Conservation (phyloP, 2,329 filamentous ascomycete species). For the Blastomyces parvus region DNA sequence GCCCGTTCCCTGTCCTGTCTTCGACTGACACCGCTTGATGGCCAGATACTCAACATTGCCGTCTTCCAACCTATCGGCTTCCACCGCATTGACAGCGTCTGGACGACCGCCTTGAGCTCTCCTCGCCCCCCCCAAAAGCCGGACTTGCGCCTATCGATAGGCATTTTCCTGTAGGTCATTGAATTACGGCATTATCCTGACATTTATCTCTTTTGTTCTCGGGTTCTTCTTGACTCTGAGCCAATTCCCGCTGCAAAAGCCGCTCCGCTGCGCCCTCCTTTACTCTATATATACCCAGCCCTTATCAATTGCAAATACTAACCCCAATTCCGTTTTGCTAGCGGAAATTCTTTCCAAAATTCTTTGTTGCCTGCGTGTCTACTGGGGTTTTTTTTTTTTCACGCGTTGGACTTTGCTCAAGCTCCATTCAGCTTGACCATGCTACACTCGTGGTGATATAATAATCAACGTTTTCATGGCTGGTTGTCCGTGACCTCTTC, state of each 20-base stretch:
- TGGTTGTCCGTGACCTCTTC: background rate
- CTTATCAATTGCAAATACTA: background rate
- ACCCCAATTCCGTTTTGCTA: background rate
- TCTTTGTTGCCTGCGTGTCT: background rate
- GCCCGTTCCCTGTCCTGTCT: background rate
- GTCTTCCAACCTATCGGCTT: conserved; percentile 6
- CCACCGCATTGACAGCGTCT: conserved; percentile 3
- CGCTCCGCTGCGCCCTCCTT: background rate
- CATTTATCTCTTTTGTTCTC: background rate
- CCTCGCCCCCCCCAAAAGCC: background rate
- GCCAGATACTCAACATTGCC: background rate
- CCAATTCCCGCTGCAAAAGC: background rate
- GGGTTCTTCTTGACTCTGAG: background rate
- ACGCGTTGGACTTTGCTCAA: background rate
- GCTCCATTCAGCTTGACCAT: background rate
- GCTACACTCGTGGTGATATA: background rate
- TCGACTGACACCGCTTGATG: conserved; percentile 5
- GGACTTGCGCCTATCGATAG: background rate
- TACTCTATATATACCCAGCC: background rate
- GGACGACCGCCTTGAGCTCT: background rate
- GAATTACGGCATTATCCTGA: background rate
- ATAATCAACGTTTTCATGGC: background rate
- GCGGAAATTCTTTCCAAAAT: background rate
- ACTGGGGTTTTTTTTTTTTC: background rate
- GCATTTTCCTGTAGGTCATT: background rate